Conservation (phyloP, 371 early-diverging fungal species). For the Mucor saturninus region DNA sequence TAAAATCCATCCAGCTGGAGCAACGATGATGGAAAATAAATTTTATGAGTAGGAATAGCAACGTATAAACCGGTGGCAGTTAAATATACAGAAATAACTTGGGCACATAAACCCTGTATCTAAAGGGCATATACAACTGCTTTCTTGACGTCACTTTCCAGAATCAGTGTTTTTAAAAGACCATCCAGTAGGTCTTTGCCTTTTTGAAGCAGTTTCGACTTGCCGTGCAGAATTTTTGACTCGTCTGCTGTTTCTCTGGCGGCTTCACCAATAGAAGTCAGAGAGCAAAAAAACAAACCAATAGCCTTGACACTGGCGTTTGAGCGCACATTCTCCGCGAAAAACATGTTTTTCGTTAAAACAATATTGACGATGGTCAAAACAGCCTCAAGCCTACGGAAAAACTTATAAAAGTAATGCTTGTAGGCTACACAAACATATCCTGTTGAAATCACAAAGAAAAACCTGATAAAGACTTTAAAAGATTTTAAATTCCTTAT, state of each 20-base stretch:
- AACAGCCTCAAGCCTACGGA: no score
- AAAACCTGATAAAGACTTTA: no score
- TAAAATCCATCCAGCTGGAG: neutral
- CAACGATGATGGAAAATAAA: neutral
- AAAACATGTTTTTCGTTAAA: no score
- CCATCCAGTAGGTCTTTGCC: neutral
- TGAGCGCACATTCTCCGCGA: no score
- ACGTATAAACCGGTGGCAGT: neutral
- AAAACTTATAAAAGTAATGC: no score
- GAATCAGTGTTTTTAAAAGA: neutral
- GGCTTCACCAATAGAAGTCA: neutral
- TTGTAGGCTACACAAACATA: no score
- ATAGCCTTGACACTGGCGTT: no score
- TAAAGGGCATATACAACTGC: neutral
- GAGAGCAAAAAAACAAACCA: no score
- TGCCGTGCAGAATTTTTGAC: neutral
- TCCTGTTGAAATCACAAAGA: no score
- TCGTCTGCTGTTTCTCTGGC: slow-evolving; percentile 24
- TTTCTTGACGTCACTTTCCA: neutral
- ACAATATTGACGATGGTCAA: no score
- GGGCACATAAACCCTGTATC: neutral
- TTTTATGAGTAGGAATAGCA: neutral
- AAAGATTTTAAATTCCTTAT: no score
- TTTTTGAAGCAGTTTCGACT: neutral
- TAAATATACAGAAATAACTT: neutral